A percentile compares a stretch with the other conserved stretches of the same genome.
Evolutionary conservation across 768 basidiomycete genomes (phyloP).

Genomic region (Amanita exitialis): DNA sequence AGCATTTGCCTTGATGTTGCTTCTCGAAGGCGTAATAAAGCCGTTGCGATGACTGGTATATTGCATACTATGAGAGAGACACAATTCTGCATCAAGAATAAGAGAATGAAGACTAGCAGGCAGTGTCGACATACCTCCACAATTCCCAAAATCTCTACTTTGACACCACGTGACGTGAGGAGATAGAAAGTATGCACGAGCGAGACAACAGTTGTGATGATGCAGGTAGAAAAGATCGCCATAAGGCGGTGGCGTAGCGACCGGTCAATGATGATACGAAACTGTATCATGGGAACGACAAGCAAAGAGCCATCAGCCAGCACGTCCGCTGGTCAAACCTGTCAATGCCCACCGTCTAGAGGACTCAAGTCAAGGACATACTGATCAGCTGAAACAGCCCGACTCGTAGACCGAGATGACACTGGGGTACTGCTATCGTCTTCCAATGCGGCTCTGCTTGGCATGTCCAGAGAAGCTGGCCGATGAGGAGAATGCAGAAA

Average conservation of each 20-base stretch:
- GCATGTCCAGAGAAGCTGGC: conserved; percentile 37
- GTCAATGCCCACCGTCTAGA: neutral
- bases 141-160: conserved; percentile 26
- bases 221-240: conserved; percentile 44
- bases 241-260: conserved; percentile 29
- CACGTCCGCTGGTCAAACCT: conserved; percentile 28
- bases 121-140: conserved; percentile 26
- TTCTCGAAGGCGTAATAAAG: neutral
- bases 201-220: conserved; percentile 36
- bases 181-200: conserved; percentile 36
- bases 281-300: conserved; percentile 31
- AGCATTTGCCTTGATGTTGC: neutral
- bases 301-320: conserved; percentile 37
- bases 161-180: conserved; percentile 16
- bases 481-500: conserved; percentile 25
- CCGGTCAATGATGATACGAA: conserved; percentile 29
- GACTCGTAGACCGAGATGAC: conserved; percentile 33
- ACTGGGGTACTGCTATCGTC: conserved; percentile 22
- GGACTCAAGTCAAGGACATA: conserved; percentile 17
- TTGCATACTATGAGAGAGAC: conserved; percentile 29
- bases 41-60: conserved; percentile 8
- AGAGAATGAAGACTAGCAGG: neutral
- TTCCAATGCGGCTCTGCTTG: conserved; percentile 30
- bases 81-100: conserved; percentile 14
- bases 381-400: conserved; percentile 44